Conservation (phyloP, 257 asterid species). For the Phtheirospermum japonicum region DNA sequence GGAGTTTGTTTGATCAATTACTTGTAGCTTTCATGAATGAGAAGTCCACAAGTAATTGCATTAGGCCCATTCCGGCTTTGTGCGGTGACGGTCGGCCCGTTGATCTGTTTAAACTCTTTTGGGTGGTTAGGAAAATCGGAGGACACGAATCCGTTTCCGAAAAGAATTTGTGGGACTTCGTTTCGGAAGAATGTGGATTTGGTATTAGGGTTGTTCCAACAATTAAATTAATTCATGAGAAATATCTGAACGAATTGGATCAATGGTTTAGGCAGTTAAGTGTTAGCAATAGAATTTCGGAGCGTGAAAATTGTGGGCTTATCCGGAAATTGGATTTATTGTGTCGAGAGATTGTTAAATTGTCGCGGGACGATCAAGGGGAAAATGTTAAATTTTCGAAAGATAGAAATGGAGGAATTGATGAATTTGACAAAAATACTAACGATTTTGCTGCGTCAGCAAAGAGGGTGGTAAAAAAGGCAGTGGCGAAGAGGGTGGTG, state of each 20-base stretch:
- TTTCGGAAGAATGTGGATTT: slow-evolving; percentile 56
- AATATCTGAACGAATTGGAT: slow-evolving; percentile 63
- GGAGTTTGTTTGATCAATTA: slow-evolving; percentile 55
- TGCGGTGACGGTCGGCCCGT: slow-evolving; percentile 46
- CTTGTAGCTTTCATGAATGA: slow-evolving; percentile 44
- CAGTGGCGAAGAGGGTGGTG: background rate
- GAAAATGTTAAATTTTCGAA: slow-evolving; percentile 12
- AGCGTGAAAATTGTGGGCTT: slow-evolving; percentile 31
- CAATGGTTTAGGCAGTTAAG: slow-evolving; percentile 39
- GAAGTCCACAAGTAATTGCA: slow-evolving; percentile 30
- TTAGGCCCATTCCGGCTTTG: slow-evolving; percentile 53
- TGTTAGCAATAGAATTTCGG: slow-evolving; percentile 29
- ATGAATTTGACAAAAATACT: background rate
- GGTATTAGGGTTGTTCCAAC: slow-evolving; percentile 31
- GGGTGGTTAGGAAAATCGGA: slow-evolving; percentile 59
- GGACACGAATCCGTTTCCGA: slow-evolving; percentile 44
- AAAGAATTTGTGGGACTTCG: slow-evolving; percentile 53
- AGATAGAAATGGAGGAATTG: background rate
- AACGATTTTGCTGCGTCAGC: slow-evolving; percentile 27
- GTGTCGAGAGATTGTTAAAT: slow-evolving; percentile 38
- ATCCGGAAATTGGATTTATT: slow-evolving; percentile 42
- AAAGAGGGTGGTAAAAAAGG: slow-evolving; percentile 19
- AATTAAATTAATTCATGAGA: slow-evolving; percentile 46
- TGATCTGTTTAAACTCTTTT: slow-evolving; percentile 66
- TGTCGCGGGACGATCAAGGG: slow-evolving; percentile 16